Conservation (phyloP, 2,329 filamentous ascomycete species). For the Tolypocladium cylindrosporum region DNA sequence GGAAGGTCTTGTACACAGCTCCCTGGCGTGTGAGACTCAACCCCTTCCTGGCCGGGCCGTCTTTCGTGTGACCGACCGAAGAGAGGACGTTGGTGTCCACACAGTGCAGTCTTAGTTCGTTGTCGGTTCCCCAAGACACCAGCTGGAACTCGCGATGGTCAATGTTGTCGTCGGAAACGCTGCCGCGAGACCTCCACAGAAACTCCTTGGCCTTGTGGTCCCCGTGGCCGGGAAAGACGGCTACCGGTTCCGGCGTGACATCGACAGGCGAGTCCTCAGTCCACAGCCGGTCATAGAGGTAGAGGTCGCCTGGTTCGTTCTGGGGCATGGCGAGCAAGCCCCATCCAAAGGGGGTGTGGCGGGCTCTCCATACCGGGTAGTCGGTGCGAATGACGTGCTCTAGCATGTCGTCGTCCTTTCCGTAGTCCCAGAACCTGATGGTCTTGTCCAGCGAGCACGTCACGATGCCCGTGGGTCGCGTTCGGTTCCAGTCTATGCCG, state of each 20-base stretch:
- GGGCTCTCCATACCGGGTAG: slow-evolving; percentile 83
- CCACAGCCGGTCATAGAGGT: slow-evolving; percentile 65
- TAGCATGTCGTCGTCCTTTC: slow-evolving; percentile 48
- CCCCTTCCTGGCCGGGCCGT: slow-evolving; percentile 51
- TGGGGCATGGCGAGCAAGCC: slow-evolving; percentile 88
- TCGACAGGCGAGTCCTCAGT: slow-evolving; percentile 33
- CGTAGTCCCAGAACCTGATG: slow-evolving; percentile 88
- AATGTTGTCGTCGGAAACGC: slow-evolving; percentile 52
- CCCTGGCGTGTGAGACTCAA: slow-evolving; percentile 72
- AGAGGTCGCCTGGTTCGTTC: slow-evolving; percentile 73
- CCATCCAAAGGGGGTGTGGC: slow-evolving; percentile 82
- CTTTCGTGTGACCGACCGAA: slow-evolving; percentile 64
- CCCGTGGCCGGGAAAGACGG: slow-evolving; percentile 51
- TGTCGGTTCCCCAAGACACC: slow-evolving; percentile 86
- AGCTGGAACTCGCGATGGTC: slow-evolving; percentile 87
- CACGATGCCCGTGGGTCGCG: slow-evolving; percentile 58
- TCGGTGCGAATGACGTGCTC: slow-evolving; percentile 71
- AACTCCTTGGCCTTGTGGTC: slow-evolving; percentile 78
- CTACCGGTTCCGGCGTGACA: slow-evolving; percentile 36
- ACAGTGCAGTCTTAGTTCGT: slow-evolving; percentile 68
- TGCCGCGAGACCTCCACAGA: slow-evolving; percentile 73
- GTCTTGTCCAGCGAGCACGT: slow-evolving; percentile 88
- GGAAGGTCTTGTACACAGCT: slow-evolving; percentile 76
- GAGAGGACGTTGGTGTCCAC: slow-evolving; percentile 55
- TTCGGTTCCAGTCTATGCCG: slow-evolving; percentile 88